Percentiles rank a stretch among this genome's conserved stretches.
Conservation (phyloP, 805 yeast genomes). For the Myxozyma kluyveri region DNA sequence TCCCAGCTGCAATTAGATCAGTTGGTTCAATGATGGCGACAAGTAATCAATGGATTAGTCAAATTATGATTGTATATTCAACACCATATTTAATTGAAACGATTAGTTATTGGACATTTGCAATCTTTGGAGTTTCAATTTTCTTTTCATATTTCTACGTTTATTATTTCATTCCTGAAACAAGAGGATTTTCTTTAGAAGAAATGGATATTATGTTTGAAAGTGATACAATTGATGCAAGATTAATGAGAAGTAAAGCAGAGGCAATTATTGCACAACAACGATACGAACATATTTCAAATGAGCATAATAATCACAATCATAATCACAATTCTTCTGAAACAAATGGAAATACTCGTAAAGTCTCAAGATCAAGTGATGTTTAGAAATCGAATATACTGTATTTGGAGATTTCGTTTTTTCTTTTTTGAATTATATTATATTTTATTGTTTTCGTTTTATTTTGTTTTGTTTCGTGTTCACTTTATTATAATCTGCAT, state of each 20-base stretch:
- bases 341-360: no score
- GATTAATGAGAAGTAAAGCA: constrained; percentile 7
- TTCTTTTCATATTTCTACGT: constrained; percentile 50
- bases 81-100: constrained; percentile 46
- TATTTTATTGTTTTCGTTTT: no score
- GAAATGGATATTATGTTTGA: constrained; percentile 70
- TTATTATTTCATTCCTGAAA: constrained; percentile 46
- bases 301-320: background rate
- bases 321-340: no score
- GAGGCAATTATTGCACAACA: constrained; percentile 14
- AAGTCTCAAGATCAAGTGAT: no score
- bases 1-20: constrained; percentile 63
- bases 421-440: no score
- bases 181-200: constrained; percentile 75
- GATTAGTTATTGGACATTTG: constrained; percentile 26
- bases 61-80: constrained; percentile 42
- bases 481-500: no score
- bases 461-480: no score
- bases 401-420: no score
- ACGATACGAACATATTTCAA: background rate
- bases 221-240: constrained; percentile 5
- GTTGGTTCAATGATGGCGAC: constrained; percentile 59
- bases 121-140: constrained; percentile 31
- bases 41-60: constrained; percentile 66
- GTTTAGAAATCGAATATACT: no score